These are phyloP conservation scores for Talaromyces rugulosus DNA, from an alignment of 2,329 filamentous ascomycete genomes.

Conservation along the genomic window DNA sequence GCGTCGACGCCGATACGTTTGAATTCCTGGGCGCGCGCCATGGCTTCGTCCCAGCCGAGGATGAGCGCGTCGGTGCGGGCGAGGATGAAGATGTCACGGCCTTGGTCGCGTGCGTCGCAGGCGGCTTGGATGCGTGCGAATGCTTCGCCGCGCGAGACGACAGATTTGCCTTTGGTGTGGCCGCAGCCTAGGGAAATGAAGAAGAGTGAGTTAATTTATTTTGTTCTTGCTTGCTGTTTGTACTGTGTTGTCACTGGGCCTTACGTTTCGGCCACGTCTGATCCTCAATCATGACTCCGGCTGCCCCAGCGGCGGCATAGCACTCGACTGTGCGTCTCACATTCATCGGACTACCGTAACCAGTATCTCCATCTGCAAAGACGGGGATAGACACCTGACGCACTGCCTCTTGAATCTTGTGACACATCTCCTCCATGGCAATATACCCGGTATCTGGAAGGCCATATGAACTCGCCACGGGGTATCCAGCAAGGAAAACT, in stretches of 20 bases:
- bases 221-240: too few relatives aligned
- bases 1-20: conserved; percentile 43
- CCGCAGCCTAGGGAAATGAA: conserved; percentile 31
- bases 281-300: conserved; percentile 51
- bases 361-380: conserved; percentile 56
- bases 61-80: conserved; percentile 40
- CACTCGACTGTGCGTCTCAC: conserved; percentile 14
- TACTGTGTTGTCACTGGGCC: conserved; percentile 5
- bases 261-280: conserved; percentile 49
- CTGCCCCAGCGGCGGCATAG: conserved; percentile 46
- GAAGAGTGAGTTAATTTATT: neutral
- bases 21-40: conserved; percentile 39
- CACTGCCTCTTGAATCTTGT: conserved; percentile 41
- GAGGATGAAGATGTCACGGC: conserved; percentile 44
- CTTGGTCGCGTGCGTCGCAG: conserved; percentile 43
- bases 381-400: conserved; percentile 46
- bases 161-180: conserved; percentile 45
- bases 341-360: conserved; percentile 36
- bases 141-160: conserved; percentile 44
- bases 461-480: conserved; percentile 37
- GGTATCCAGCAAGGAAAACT: conserved; percentile 42
- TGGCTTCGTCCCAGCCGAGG: conserved; percentile 41
- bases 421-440: conserved; percentile 43
- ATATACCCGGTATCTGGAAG: conserved; percentile 49
- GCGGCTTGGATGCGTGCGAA: conserved; percentile 46